A percentile compares a stretch with the other conserved stretches of the same genome.
Conservation (phyloP, 345 rosid species). For the Brassica rapa region DNA sequence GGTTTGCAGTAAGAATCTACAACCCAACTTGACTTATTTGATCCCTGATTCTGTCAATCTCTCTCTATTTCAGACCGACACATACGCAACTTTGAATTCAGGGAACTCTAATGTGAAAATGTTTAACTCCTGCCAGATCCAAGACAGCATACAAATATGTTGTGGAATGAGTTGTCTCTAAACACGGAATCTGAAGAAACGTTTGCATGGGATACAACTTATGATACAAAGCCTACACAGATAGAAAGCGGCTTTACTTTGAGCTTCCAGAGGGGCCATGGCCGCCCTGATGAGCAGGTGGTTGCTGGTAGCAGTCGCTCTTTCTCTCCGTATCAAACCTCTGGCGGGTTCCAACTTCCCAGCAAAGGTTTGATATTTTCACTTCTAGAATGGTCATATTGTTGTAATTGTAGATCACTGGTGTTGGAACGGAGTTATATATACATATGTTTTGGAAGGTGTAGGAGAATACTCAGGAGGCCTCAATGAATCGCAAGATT, state of each 20-base stretch:
- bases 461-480: constrained; percentile 54
- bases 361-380: constrained; percentile 20
- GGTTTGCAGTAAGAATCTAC: constrained; percentile 34
- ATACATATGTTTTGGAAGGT: constrained; percentile 44
- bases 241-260: constrained; percentile 43
- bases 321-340: constrained; percentile 39
- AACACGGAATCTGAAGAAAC: constrained; percentile 43
- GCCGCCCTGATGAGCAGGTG: constrained; percentile 41
- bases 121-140: constrained; percentile 52
- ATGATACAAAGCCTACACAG: constrained; percentile 54
- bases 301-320: constrained; percentile 43
- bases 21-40: background rate
- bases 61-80: background rate
- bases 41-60: background rate
- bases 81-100: background rate
- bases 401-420: background rate
- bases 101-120: background rate
- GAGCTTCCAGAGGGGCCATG: constrained; percentile 50
- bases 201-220: constrained; percentile 48
- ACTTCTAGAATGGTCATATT: background rate
- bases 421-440: background rate
- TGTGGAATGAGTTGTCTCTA: constrained; percentile 51
- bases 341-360: constrained; percentile 43
- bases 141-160: constrained; percentile 57
- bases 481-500: constrained; percentile 60